Conservation (phyloP, 108 stramenopile genomes). For the Pelagomonas calceolata region DNA sequence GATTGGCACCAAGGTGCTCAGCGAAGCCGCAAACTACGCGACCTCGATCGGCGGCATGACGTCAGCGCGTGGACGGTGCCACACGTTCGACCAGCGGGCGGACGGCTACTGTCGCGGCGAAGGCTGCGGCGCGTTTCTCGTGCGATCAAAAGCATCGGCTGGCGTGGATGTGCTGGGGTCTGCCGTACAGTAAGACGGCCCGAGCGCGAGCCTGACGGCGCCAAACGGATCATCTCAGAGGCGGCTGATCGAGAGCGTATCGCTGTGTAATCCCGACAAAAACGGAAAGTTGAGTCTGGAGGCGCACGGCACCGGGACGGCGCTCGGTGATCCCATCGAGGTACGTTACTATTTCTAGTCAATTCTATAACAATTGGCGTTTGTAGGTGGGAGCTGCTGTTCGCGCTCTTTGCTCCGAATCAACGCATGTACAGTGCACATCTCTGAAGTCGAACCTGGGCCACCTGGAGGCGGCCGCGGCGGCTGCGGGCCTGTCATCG, state of each 20-base stretch:
- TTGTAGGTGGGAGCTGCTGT: neutral
- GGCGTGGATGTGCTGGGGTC: constrained; percentile 14
- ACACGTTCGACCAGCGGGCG: constrained; percentile 15
- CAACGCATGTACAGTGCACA: neutral
- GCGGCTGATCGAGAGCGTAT: constrained; percentile 16
- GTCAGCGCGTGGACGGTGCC: constrained; percentile 20
- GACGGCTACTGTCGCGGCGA: constrained; percentile 16
- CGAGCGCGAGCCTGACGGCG: constrained; percentile 35
- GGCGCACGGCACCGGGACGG: constrained; percentile 40
- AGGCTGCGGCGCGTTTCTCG: neutral
- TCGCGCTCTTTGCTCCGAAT: neutral
- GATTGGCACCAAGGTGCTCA: too few relatives aligned
- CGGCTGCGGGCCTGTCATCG: neutral
- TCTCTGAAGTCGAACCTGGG: neutral
- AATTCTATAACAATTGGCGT: too few relatives aligned
- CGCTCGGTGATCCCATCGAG: constrained; percentile 42
- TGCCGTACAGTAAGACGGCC: constrained; percentile 37
- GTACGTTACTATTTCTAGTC: constrained; percentile 1
- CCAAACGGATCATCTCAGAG: constrained; percentile 34
- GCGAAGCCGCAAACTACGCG: too few relatives aligned
- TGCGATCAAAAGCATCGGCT: too few relatives aligned
- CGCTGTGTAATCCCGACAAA: too few relatives aligned
- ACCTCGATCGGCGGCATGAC: too few relatives aligned
- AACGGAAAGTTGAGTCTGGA: constrained; percentile 7
- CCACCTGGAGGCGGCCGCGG: neutral